Evolutionary conservation across 2,329 filamentous ascomycete species (phyloP).

Genomic region (Ophiostoma novo-ulmi): DNA sequence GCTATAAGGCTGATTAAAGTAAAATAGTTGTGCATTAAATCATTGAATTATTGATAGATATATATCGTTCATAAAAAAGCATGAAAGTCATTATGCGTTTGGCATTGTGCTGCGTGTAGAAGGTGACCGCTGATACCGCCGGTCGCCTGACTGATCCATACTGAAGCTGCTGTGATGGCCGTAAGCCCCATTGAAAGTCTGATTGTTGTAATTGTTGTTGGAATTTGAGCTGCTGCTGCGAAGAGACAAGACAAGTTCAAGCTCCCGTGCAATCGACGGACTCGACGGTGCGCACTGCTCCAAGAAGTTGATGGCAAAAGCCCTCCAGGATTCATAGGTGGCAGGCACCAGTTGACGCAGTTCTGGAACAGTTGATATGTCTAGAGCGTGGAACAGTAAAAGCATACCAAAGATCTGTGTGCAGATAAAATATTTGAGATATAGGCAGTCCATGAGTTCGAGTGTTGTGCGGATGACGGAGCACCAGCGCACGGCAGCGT

Average conservation of each 20-base stretch:
- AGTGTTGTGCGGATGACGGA: conserved; percentile 22
- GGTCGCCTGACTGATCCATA: not conserved
- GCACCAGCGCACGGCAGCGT: conserved; percentile 25
- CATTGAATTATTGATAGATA: not conserved
- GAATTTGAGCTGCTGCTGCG: not conserved
- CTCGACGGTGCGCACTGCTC: conserved; percentile 24
- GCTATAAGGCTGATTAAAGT: not conserved
- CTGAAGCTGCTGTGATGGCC: not conserved
- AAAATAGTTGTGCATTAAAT: not conserved
- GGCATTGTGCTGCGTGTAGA: not conserved
- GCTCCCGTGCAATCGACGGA: conserved; percentile 25
- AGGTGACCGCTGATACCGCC: not conserved
- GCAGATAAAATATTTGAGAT: conserved; percentile 27
- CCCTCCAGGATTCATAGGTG: conserved; percentile 22
- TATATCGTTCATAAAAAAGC: not conserved
- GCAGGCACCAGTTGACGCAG: conserved; percentile 24
- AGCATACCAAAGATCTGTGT: conserved; percentile 29
- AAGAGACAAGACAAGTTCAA: conserved; percentile 30
- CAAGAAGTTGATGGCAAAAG: conserved; percentile 23
- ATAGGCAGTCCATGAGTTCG: conserved; percentile 23
- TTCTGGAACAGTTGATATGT: conserved; percentile 11
- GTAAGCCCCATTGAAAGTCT: not conserved
- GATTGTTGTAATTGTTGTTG: not conserved
- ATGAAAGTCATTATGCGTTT: not conserved
- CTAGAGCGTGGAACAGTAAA: conserved; percentile 25